Evolutionary conservation across 768 basidiomycete genomes (phyloP).

Genomic region (Leccinum uliginosum): DNA sequence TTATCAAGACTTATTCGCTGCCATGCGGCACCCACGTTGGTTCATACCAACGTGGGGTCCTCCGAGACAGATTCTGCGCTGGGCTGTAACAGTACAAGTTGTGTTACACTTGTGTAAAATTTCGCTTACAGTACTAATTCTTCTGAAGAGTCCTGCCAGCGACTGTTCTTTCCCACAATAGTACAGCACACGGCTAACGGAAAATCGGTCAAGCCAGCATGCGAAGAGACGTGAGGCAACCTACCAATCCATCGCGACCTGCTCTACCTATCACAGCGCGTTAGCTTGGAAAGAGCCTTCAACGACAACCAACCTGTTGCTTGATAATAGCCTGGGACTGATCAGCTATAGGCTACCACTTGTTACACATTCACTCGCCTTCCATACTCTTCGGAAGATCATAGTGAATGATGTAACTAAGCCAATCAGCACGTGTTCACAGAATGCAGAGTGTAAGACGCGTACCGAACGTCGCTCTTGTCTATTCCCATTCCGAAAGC

Average conservation of each 20-base stretch:
- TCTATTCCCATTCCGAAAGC: slow-evolving; percentile 89
- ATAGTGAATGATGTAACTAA: slow-evolving; percentile 72
- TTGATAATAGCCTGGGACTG: slow-evolving; percentile 69
- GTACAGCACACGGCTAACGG: slow-evolving; percentile 68
- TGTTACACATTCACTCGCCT: slow-evolving; percentile 38
- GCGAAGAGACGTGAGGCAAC: slow-evolving; percentile 13
- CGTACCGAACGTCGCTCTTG: slow-evolving; percentile 69
- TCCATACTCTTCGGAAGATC: slow-evolving; percentile 83
- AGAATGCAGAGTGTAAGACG: background rate
- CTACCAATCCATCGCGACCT: slow-evolving; percentile 70
- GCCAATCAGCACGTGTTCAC: slow-evolving; percentile 10
- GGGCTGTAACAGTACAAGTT: too few species aligned
- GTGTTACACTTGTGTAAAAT: too few species aligned
- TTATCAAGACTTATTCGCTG: too few species aligned
- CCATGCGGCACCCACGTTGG: too few species aligned
- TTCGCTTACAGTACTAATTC: too few species aligned
- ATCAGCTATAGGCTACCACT: background rate
- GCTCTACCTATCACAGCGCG: slow-evolving; percentile 54
- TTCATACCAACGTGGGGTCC: too few species aligned
- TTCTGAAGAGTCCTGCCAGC: too few species aligned
- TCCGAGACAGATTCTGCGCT: too few species aligned
- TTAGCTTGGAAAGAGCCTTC: background rate
- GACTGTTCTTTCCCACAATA: slow-evolving; percentile 51
- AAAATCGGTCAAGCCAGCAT: background rate
- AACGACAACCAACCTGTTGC: slow-evolving; percentile 58